These are phyloP conservation scores for Lactifluus hygrophoroides DNA, from an alignment of 768 basidiomycete genomes.

Conservation along the genomic window DNA sequence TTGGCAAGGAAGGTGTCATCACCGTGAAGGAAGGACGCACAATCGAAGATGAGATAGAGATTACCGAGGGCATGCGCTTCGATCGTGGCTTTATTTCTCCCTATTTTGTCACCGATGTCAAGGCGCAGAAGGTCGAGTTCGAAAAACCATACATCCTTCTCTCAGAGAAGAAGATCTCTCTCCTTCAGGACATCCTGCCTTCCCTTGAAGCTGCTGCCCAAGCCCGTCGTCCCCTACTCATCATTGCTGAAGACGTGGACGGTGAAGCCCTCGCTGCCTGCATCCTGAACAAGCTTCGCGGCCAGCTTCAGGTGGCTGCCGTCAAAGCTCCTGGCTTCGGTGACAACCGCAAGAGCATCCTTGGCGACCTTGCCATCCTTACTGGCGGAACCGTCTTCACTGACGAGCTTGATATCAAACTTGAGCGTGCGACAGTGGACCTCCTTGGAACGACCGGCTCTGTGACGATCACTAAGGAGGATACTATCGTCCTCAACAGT, in stretches of 20 bases:
- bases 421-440: slow-evolving; percentile 82
- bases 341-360: slow-evolving; percentile 97
- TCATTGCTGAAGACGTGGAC: slow-evolving; percentile 97
- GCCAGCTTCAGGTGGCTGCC: slow-evolving; percentile 88
- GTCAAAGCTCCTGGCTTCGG: slow-evolving; percentile 98
- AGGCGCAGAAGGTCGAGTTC: slow-evolving; percentile 90
- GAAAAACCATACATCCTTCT: slow-evolving; percentile 94
- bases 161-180: slow-evolving; percentile 96
- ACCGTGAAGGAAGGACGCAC: slow-evolving; percentile 99
- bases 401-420: slow-evolving; percentile 87
- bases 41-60: slow-evolving; percentile 97
- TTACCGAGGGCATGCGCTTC: slow-evolving; percentile 99
- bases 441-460: slow-evolving; percentile 86
- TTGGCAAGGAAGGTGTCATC: slow-evolving; percentile 99
- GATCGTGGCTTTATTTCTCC: slow-evolving; percentile 98
- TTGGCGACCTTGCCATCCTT: slow-evolving; percentile 94
- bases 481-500: slow-evolving; percentile 93
- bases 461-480: slow-evolving; percentile 95
- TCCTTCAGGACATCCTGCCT: slow-evolving; percentile 91
- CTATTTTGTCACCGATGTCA: slow-evolving; percentile 98
- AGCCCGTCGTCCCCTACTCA: slow-evolving; percentile 81
- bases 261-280: slow-evolving; percentile 97
- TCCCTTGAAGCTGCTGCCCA: slow-evolving; percentile 77
- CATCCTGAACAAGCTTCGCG: slow-evolving; percentile 98
- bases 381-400: slow-evolving; percentile 98